Percentiles rank a stretch among this genome's conserved stretches.
These are phyloP conservation scores for Blepharisma stoltei DNA, from an alignment of 73 alveolate species.

Conservation along the genomic window DNA sequence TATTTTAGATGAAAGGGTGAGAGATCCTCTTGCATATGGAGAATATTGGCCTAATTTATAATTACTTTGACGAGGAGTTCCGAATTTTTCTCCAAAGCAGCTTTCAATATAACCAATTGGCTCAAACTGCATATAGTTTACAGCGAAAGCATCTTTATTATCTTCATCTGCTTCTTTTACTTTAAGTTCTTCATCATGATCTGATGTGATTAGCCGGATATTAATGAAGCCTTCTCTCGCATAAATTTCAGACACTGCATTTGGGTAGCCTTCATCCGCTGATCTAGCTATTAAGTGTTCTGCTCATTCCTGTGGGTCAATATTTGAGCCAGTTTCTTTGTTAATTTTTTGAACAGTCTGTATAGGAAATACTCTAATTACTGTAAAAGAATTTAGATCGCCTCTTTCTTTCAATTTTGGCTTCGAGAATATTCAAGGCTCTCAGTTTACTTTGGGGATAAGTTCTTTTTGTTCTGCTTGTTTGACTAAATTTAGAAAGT, in stretches of 20 bases:
- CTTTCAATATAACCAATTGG: slow-evolving; percentile 81
- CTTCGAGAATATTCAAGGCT: neutral
- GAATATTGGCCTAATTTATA: slow-evolving; percentile 40
- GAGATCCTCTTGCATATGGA: slow-evolving; percentile 27
- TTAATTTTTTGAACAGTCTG: neutral
- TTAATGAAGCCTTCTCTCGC: slow-evolving; percentile 1
- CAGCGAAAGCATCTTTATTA: neutral
- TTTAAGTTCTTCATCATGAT: neutral
- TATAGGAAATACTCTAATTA: neutral
- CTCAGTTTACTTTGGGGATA: neutral
- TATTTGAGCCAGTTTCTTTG: neutral
- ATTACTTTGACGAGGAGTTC: slow-evolving; percentile 91
- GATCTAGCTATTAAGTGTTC: neutral
- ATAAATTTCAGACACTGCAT: neutral
- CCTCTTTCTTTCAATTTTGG: slow-evolving; percentile 23
- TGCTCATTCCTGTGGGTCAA: neutral
- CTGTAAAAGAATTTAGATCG: slow-evolving; percentile 8
- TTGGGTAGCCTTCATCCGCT: neutral
- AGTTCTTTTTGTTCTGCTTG: too few species aligned
- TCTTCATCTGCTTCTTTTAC: neutral
- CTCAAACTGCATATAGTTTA: neutral
- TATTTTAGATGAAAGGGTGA: neutral
- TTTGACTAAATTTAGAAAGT: too few species aligned
- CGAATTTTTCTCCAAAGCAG: slow-evolving; percentile 86
- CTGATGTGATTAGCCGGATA: neutral